Evolutionary conservation across 768 basidiomycete genomes (phyloP).

Genomic region (Candolleomyces aberdarensis): DNA sequence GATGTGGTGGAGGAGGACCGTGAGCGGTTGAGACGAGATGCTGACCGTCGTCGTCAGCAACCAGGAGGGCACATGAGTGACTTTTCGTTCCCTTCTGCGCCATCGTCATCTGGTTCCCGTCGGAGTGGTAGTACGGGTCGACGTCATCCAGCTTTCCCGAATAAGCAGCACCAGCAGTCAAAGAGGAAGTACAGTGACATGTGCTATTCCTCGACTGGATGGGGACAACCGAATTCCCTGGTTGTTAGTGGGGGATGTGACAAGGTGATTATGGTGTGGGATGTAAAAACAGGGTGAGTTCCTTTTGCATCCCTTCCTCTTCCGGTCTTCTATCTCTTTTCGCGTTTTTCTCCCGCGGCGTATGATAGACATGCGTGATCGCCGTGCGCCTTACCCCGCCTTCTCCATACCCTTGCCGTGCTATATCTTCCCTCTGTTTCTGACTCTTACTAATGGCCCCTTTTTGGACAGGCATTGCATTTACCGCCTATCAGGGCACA

Average conservation of each 20-base stretch:
- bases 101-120: neutral
- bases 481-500: constrained; percentile 79
- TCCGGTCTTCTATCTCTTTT: neutral
- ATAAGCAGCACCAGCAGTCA: neutral
- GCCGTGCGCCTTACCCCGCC: neutral
- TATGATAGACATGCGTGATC: neutral
- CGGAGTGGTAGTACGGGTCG: neutral
- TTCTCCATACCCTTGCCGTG: too few relatives aligned
- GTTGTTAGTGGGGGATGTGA: constrained; percentile 95
- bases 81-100: neutral
- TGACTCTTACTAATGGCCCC: neutral
- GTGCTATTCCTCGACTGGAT: constrained; percentile 75
- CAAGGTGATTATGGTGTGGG: constrained; percentile 90
- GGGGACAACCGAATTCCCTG: constrained; percentile 82
- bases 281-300: constrained; percentile 76
- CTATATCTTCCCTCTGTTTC: neutral
- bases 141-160: neutral
- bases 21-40: neutral
- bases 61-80: neutral
- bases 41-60: neutral
- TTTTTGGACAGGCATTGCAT: constrained; percentile 54
- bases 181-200: constrained; percentile 43
- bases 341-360: neutral
- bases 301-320: neutral
- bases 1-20: neutral